phyloP scores from a whole-genome alignment of 371 early-diverging fungal genomes.

The Choanephora cucurbitarum region DNA sequence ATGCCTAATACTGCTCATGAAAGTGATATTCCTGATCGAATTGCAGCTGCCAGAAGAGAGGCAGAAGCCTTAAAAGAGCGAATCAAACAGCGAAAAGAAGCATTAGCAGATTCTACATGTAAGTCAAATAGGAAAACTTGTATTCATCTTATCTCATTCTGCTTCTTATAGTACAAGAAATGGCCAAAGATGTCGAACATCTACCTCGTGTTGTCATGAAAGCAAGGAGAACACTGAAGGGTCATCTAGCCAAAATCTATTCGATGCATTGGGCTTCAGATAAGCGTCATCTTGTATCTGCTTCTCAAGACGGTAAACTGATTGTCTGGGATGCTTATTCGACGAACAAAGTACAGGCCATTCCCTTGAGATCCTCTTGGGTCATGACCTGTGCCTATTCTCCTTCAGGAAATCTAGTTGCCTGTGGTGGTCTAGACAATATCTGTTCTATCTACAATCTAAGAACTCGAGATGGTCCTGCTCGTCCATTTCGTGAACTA shows the following conservation, averaged over 20 bases:
- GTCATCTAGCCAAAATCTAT: conserved; percentile 97
- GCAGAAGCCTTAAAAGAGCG: conserved; percentile 93
- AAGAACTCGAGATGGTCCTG: conserved; percentile 85
- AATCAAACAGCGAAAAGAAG: conserved; percentile 89
- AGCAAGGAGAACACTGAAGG: conserved; percentile 91
- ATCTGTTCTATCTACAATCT: conserved; percentile 96
- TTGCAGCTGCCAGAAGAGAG: conserved; percentile 88
- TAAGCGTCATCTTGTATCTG: conserved; percentile 91
- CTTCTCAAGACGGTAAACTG: conserved; percentile 98
- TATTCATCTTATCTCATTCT: conserved; percentile 13
- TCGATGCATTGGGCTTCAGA: conserved; percentile 98
- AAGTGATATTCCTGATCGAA: conserved; percentile 83
- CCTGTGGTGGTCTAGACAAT: conserved; percentile 98
- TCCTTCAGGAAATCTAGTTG: conserved; percentile 94
- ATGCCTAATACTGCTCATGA: conserved; percentile 6
- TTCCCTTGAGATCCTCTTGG: conserved; percentile 98
- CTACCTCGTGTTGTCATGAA: conserved; percentile 92
- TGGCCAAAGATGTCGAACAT: conserved; percentile 70
- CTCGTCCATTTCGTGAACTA: conserved; percentile 91
- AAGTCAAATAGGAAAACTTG: too few species aligned
- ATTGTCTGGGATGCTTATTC: conserved; percentile 98
- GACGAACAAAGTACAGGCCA: conserved; percentile 97
- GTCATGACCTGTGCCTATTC: conserved; percentile 99
- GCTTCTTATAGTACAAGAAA: conserved; percentile 26
- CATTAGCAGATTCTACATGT: conserved; percentile 93